Evolutionary conservation across 306 rosid species (phyloP), one percentile per base, ranked within the genome.

Genomic region (Pterocarpus santalinus): DNA sequence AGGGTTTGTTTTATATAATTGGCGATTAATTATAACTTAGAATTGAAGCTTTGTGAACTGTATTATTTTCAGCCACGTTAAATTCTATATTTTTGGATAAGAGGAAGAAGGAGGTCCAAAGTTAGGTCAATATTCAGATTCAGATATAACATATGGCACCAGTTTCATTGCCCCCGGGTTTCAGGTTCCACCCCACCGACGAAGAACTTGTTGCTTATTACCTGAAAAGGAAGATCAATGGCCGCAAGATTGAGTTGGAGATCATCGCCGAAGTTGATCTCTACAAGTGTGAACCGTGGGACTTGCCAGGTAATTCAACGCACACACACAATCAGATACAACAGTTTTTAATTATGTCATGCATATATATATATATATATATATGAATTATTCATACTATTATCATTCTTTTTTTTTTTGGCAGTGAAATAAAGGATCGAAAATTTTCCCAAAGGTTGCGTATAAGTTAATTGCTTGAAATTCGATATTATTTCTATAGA

Each of bases 221-320:
- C 73, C 97, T 94, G 55, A 94, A 94, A 46, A 87, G 95, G n/a
- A 94, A 94, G 88, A 94, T 94, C 77, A 94, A 94, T 61, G 97
- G 98, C 7, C 88, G 89, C 3, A 87, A 77, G 76, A 92, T 94
- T 46, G 97, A 94, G 69, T 73, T 94, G 65, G 98, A 94, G 86
- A 78, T 94, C 90, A 94, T 94, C 78, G 90, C 97, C n/a, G 98
- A 94, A 76, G 97, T 94, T 69, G 98, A 94, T 90, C 97, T 94
- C 69, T 94, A 94, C 85, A 94, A 94, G 84, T 94, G 97, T 70
- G 98, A 94, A 78, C 98, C 98, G 0, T 94, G 98, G 98, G 97
- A 92, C 78, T 86, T 94, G 78, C 98, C 98, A 72, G 98, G 98
- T 94, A 88, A 9, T 32, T 4, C 1, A 52, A 80, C 55, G 4